phyloP scores from a whole-genome alignment of 2,329 filamentous ascomycete species.

The Chalaropsis ovoidea region DNA sequence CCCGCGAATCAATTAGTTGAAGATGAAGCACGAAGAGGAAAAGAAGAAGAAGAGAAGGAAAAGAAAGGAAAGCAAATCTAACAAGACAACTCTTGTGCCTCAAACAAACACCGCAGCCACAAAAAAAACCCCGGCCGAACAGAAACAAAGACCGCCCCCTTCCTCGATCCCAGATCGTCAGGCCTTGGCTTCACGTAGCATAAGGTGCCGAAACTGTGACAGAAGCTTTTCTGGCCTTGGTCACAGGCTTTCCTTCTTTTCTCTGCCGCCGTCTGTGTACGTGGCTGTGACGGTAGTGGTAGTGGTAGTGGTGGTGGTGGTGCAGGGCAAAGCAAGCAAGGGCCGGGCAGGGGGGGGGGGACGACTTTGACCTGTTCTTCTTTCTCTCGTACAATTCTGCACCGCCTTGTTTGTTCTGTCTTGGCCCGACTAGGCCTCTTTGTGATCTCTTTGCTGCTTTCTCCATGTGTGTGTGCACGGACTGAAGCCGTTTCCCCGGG shows the following conservation, averaged over 20 bases:
- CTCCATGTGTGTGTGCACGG: conserved; percentile 5
- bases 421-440: neutral
- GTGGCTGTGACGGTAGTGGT: too few relatives aligned
- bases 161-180: neutral
- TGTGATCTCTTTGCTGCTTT: conserved; percentile 2
- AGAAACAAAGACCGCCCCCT: neutral
- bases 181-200: neutral
- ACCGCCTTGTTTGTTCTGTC: neutral
- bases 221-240: neutral
- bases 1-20: conserved; percentile 7
- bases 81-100: neutral
- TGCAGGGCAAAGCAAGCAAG: too few relatives aligned
- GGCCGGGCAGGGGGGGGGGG: neutral
- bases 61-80: conserved; percentile 12
- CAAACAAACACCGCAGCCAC: neutral
- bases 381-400: neutral
- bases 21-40: neutral
- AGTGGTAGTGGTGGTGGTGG: too few relatives aligned
- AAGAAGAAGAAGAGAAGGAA: conserved; percentile 6
- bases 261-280: neutral
- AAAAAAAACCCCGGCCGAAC: conserved; percentile 1
- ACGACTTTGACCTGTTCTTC: neutral
- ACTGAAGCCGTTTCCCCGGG: neutral
- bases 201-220: neutral
- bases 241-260: neutral